Conservation (phyloP, 2,329 filamentous ascomycete genomes). For the Botrytis byssoidea region DNA sequence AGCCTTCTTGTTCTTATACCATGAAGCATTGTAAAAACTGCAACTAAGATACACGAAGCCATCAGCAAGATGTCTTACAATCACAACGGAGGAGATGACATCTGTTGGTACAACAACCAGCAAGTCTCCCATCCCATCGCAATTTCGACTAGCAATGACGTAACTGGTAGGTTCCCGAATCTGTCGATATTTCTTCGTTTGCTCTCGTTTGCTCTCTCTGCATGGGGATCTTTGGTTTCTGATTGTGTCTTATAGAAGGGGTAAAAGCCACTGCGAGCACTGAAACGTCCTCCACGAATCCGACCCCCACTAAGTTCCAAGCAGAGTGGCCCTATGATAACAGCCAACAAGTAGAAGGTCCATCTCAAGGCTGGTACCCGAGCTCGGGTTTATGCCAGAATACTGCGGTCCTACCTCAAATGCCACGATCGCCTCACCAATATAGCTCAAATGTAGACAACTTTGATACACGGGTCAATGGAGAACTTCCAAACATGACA, state of each 20-base stretch:
- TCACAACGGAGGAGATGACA: too few species aligned
- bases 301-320: not conserved
- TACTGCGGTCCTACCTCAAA: not conserved
- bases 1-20: not conserved
- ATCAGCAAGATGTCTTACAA: constrained; percentile 7
- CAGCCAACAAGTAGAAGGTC: not conserved
- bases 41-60: not conserved
- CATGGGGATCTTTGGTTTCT: not conserved
- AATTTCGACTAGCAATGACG: not conserved
- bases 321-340: not conserved
- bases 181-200: not conserved
- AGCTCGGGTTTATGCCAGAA: not conserved
- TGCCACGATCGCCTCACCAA: not conserved
- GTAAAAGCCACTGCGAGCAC: not conserved
- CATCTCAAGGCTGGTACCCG: not conserved
- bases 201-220: not conserved
- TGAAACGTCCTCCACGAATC: not conserved
- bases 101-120: not conserved
- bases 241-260: not conserved
- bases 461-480: not conserved
- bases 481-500: not conserved
- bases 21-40: not conserved
- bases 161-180: not conserved
- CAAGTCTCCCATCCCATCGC: not conserved
- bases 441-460: not conserved